Conservation (phyloP, 2,329 filamentous ascomycete species). For the Colletotrichum cordylinicola region DNA sequence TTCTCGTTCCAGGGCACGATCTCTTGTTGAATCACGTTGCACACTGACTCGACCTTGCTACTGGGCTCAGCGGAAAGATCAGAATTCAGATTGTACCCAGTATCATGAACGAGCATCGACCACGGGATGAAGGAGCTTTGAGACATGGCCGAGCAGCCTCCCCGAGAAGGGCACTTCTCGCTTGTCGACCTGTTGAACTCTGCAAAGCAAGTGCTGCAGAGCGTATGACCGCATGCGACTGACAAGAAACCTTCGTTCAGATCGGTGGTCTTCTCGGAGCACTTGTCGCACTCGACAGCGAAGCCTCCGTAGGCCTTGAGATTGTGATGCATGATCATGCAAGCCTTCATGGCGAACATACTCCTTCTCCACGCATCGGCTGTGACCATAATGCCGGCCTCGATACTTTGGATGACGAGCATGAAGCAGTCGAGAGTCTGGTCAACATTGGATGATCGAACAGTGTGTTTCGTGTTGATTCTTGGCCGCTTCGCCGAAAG, state of each 20-base stretch:
- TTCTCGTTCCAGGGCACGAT: conserved; percentile 25
- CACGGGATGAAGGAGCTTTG: not conserved
- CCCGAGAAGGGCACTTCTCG: not conserved
- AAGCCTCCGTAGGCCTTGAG: not conserved
- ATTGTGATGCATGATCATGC: not conserved
- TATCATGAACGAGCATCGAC: not conserved
- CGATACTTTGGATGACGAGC: conserved; percentile 23
- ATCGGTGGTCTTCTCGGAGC: not conserved
- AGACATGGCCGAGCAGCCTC: not conserved
- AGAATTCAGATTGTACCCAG: not conserved
- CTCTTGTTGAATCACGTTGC: conserved; percentile 25
- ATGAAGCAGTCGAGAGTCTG: conserved; percentile 25
- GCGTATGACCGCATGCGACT: conserved; percentile 6
- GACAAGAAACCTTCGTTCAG: not conserved
- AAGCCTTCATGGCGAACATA: not conserved
- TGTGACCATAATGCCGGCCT: not conserved
- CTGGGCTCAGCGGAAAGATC: not conserved
- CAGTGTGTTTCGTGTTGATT: not conserved
- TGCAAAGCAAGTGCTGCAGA: not conserved
- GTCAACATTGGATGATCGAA: conserved; percentile 7
- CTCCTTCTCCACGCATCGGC: not conserved
- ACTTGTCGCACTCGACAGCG: not conserved
- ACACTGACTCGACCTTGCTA: conserved; percentile 27
- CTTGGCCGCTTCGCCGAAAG: conserved; percentile 6
- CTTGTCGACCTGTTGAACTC: not conserved